Percentiles rank a stretch among this genome's conserved stretches.
Conservation (phyloP, 108 stramenopile genomes). For the Conticribra guillardii region DNA sequence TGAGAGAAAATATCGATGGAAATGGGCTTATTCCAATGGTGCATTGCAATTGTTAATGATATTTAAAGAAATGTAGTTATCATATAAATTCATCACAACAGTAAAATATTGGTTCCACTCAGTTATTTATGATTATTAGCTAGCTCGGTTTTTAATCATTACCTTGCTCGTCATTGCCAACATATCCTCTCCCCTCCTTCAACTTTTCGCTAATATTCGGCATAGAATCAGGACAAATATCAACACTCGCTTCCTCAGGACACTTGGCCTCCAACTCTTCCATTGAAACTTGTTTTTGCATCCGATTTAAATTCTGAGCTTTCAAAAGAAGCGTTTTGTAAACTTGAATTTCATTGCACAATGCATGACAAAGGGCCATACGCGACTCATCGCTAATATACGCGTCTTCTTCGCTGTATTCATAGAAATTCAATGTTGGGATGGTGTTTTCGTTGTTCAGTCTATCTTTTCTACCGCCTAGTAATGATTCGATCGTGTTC, state of each 20-base stretch:
- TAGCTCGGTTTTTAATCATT: too few relatives aligned
- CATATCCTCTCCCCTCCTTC: background rate
- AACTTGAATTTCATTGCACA: constrained; percentile 58
- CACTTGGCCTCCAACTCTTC: constrained; percentile 32
- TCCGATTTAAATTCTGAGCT: constrained; percentile 41
- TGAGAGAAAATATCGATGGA: too few relatives aligned
- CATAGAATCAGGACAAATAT: constrained; percentile 19
- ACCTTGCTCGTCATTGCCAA: too few relatives aligned
- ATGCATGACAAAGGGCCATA: constrained; percentile 31
- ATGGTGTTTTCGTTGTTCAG: constrained; percentile 7
- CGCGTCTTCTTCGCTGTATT: constrained; percentile 31
- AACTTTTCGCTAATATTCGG: constrained; percentile 38
- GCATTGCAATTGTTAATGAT: too few relatives aligned
- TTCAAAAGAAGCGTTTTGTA: constrained; percentile 38
- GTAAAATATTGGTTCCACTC: too few relatives aligned
- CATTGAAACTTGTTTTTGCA: constrained; percentile 24
- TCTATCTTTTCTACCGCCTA: constrained; percentile 29
- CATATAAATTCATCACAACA: too few relatives aligned
- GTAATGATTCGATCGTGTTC: constrained; percentile 31
- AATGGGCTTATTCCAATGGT: too few relatives aligned
- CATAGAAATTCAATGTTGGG: constrained; percentile 32
- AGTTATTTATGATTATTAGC: too few relatives aligned
- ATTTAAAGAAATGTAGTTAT: too few relatives aligned
- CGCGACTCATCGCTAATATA: constrained; percentile 42
- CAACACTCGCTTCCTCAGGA: constrained; percentile 35